Conservation (phyloP, 352 stramenopile species). For the Globisporangium cederbergense region DNA sequence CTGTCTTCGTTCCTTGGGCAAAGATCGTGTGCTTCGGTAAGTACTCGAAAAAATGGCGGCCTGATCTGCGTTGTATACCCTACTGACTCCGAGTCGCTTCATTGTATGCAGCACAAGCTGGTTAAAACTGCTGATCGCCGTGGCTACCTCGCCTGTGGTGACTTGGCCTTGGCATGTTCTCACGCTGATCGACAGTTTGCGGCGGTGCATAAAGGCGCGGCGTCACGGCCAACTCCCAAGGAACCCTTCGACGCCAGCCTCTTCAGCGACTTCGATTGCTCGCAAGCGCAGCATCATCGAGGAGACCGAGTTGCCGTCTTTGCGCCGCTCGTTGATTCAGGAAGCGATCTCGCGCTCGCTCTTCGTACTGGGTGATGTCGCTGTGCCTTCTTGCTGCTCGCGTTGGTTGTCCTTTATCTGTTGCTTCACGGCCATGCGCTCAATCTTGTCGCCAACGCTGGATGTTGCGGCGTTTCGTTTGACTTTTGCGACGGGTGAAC, state of each 20-base stretch:
- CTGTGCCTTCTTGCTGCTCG: background rate
- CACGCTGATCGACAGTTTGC: background rate
- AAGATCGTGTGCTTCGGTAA: too few relatives aligned
- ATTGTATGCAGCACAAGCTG: background rate
- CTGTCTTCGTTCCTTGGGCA: too few relatives aligned
- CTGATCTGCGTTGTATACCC: background rate
- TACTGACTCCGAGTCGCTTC: background rate
- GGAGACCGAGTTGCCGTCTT: background rate
- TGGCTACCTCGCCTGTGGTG: background rate
- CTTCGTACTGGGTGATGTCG: background rate
- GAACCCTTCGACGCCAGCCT: background rate
- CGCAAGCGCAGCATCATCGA: background rate
- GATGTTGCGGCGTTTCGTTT: background rate
- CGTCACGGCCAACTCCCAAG: background rate
- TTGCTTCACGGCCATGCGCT: background rate
- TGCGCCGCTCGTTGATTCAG: background rate
- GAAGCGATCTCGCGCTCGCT: background rate
- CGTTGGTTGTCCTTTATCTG: background rate
- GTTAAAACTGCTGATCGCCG: background rate
- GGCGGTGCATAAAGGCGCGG: conserved; percentile 3
- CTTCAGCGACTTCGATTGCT: background rate
- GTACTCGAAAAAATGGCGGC: background rate
- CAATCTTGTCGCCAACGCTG: background rate
- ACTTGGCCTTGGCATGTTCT: background rate
- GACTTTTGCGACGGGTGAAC: background rate